Evolutionary conservation across 345 rosid species (phyloP).

Genomic region (Hibiscus trionum): DNA sequence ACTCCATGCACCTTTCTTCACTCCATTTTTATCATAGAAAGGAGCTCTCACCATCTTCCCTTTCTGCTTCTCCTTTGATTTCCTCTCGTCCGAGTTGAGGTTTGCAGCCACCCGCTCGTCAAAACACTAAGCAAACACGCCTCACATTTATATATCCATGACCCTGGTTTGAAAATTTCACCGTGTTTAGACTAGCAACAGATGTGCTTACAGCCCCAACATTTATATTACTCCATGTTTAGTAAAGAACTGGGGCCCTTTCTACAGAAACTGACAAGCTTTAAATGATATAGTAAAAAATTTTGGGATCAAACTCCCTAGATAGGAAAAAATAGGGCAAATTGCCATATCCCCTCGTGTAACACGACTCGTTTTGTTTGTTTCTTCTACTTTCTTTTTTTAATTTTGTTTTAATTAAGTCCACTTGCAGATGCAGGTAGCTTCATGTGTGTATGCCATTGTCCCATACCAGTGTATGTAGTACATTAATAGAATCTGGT

Average conservation of each 20-base stretch:
- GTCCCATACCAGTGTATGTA: neutral
- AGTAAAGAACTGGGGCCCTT: neutral
- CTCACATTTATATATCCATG: too few species aligned
- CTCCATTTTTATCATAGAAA: conserved; percentile 26
- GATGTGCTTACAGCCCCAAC: conserved; percentile 17
- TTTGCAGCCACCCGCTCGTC: too few species aligned
- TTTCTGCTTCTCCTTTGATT: neutral
- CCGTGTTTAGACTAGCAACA: neutral
- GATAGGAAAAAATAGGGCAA: too few species aligned
- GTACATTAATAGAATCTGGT: neutral
- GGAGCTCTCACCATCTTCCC: conserved; percentile 33
- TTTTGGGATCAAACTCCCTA: too few species aligned
- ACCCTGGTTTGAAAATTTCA: neutral
- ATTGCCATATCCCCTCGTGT: neutral
- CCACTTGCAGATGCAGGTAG: neutral
- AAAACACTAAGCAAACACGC: too few species aligned
- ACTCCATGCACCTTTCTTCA: conserved; percentile 40
- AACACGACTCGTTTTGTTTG: neutral
- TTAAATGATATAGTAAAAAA: too few species aligned
- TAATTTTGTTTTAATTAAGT: neutral
- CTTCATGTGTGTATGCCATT: neutral
- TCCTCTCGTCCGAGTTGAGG: neutral
- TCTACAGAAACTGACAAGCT: neutral
- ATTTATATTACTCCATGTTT: neutral
- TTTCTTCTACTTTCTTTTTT: neutral